phyloP scores from a whole-genome alignment of 192 early-diverging fungal species.

The Thoreauomyces humboldtii region DNA sequence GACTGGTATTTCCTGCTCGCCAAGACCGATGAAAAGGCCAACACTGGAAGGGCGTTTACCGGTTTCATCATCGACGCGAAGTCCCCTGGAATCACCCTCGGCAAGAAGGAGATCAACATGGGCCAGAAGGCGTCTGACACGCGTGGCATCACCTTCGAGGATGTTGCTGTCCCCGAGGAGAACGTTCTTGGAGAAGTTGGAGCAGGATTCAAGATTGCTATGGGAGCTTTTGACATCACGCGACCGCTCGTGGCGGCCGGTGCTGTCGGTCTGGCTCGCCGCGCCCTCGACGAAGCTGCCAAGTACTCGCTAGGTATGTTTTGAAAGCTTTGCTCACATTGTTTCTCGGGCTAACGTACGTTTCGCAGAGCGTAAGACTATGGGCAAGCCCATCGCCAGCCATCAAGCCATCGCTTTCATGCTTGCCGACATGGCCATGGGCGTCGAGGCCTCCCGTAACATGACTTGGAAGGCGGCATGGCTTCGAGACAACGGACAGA shows the following conservation, averaged over 20 bases:
- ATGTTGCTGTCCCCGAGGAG: slow-evolving; percentile 78
- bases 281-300: slow-evolving; percentile 89
- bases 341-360: background rate
- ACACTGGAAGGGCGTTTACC: slow-evolving; percentile 83
- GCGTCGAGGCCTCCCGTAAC: slow-evolving; percentile 81
- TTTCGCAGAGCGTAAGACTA: slow-evolving; percentile 82
- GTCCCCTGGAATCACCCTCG: slow-evolving; percentile 83
- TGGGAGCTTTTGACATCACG: slow-evolving; percentile 95
- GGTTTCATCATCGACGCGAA: slow-evolving; percentile 93
- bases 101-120: slow-evolving; percentile 97
- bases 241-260: slow-evolving; percentile 86
- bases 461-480: slow-evolving; percentile 84
- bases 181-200: slow-evolving; percentile 81
- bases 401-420: slow-evolving; percentile 93
- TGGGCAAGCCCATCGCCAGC: slow-evolving; percentile 83
- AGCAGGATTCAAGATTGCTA: slow-evolving; percentile 96
- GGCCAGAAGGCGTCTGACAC: slow-evolving; percentile 94
- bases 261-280: slow-evolving; percentile 86
- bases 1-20: slow-evolving; percentile 98
- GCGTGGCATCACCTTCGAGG: slow-evolving; percentile 83
- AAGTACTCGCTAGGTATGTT: slow-evolving; percentile 64
- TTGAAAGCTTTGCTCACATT: background rate
- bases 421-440: slow-evolving; percentile 96
- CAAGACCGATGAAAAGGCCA: slow-evolving; percentile 76
- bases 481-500: slow-evolving; percentile 80